phyloP scores from a whole-genome alignment of 805 yeast species.

The Candida alai region DNA sequence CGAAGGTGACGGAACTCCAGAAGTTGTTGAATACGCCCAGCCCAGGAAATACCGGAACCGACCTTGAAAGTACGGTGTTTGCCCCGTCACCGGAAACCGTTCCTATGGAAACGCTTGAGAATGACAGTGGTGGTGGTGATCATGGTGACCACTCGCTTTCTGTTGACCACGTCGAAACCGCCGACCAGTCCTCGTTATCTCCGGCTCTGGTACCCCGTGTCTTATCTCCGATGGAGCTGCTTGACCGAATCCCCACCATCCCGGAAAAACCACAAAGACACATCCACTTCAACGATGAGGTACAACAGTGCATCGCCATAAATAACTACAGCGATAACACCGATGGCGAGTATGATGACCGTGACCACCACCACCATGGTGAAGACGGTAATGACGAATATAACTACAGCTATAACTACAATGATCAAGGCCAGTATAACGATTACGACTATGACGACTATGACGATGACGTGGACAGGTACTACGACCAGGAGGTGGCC shows the following conservation, averaged over 20 bases:
- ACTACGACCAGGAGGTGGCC: conserved; percentile 6
- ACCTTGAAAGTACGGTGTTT: neutral
- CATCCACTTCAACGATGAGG: conserved; percentile 91
- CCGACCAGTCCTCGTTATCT: neutral
- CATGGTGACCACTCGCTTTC: neutral
- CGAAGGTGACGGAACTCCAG: conserved; percentile 20
- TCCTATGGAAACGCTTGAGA: conserved; percentile 1
- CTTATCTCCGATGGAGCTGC: neutral
- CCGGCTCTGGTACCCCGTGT: conserved; percentile 1
- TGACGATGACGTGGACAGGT: conserved; percentile 11
- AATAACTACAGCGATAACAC: conserved; percentile 42
- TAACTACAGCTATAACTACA: too few species aligned
- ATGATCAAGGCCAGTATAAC: too few species aligned
- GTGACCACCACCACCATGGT: conserved; percentile 18
- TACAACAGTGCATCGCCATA: conserved; percentile 88
- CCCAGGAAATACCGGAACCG: neutral
- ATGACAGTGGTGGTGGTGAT: neutral
- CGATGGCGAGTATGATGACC: conserved; percentile 19
- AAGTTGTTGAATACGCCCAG: conserved; percentile 9
- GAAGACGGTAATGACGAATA: conserved; percentile 13
- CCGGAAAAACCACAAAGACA: conserved; percentile 38
- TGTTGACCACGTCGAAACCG: neutral
- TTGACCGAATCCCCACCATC: neutral
- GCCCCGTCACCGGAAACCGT: neutral
- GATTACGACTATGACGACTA: conserved; percentile 20